A percentile compares a stretch with the other conserved stretches of the same genome.
Conservation (phyloP, 2,329 filamentous ascomycete genomes). For the Fusarium keratoplasticum region DNA sequence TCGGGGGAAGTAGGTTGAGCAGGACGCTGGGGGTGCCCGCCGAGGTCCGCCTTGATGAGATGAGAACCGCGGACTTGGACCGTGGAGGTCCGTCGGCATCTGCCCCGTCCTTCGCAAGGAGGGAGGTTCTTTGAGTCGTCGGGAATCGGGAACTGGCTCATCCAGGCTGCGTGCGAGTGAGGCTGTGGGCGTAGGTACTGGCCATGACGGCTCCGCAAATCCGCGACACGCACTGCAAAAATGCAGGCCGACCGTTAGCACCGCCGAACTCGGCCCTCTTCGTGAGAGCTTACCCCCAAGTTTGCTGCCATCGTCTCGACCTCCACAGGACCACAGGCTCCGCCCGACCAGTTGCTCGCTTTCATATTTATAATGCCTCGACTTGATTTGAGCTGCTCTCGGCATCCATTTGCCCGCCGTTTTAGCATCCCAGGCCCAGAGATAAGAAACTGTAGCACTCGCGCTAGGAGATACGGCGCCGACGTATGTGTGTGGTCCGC, state of each 20-base stretch:
- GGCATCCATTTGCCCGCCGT: slow-evolving; percentile 30
- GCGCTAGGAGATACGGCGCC: slow-evolving; percentile 39
- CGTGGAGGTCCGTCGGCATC: slow-evolving; percentile 25
- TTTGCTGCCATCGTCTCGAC: slow-evolving; percentile 9
- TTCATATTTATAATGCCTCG: slow-evolving; percentile 47
- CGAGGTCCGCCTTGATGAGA: slow-evolving; percentile 14
- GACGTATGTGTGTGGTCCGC: slow-evolving; percentile 15
- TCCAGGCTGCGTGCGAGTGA: slow-evolving; percentile 10
- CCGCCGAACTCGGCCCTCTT: slow-evolving; percentile 40
- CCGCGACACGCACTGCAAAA: slow-evolving; percentile 22
- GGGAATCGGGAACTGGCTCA: slow-evolving; percentile 35
- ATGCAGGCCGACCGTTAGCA: slow-evolving; percentile 25
- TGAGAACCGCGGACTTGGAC: slow-evolving; percentile 26
- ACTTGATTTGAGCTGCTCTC: slow-evolving; percentile 40
- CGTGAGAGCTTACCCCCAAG: slow-evolving; percentile 17
- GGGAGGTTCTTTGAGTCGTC: slow-evolving; percentile 14
- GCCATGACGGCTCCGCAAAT: slow-evolving; percentile 35
- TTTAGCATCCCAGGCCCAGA: slow-evolving; percentile 31
- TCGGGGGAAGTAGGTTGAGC: slow-evolving; percentile 28
- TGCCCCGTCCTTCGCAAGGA: slow-evolving; percentile 17
- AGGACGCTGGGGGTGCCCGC: slow-evolving; percentile 10
- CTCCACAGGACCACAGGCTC: slow-evolving; percentile 36
- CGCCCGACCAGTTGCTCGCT: slow-evolving; percentile 37
- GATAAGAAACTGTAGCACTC: slow-evolving; percentile 39
- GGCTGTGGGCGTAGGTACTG: slow-evolving; percentile 10